Evolutionary conservation across 805 yeast genomes (phyloP).

Genomic region (Candida peoriensis): DNA sequence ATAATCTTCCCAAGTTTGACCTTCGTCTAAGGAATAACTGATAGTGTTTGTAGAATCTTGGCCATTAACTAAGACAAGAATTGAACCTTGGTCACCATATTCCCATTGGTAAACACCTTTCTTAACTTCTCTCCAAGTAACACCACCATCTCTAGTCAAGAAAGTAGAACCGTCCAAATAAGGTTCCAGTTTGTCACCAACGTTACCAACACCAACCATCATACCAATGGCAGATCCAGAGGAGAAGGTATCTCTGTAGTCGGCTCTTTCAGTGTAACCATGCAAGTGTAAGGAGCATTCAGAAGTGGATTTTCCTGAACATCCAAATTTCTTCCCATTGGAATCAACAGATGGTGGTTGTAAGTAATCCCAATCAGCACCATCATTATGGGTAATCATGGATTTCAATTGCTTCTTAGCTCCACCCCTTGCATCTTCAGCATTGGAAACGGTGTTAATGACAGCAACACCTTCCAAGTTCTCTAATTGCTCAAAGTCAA

Average conservation of each 20-base stretch:
- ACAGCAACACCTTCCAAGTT: slow-evolving; percentile 82
- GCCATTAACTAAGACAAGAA: slow-evolving; percentile 66
- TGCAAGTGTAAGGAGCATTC: slow-evolving; percentile 81
- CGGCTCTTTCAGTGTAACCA: slow-evolving; percentile 84
- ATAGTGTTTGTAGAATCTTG: slow-evolving; percentile 53
- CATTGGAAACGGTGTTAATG: slow-evolving; percentile 63
- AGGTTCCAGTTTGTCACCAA: slow-evolving; percentile 56
- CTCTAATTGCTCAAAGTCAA: slow-evolving; percentile 82
- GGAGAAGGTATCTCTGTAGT: slow-evolving; percentile 77
- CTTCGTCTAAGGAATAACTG: slow-evolving; percentile 72
- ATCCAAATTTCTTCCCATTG: slow-evolving; percentile 49
- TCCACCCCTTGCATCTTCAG: slow-evolving; percentile 38
- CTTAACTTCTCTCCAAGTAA: slow-evolving; percentile 75
- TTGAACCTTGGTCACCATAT: slow-evolving; percentile 91
- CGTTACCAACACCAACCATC: slow-evolving; percentile 90
- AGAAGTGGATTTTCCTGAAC: slow-evolving; percentile 44
- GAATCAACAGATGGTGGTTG: slow-evolving; percentile 66
- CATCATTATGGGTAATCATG: slow-evolving; percentile 82
- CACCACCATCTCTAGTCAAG: slow-evolving; percentile 86
- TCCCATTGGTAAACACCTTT: slow-evolving; percentile 88
- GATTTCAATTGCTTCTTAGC: slow-evolving; percentile 59
- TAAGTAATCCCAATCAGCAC: slow-evolving; percentile 76
- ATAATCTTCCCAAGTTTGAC: slow-evolving; percentile 66
- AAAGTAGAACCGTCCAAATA: slow-evolving; percentile 59
- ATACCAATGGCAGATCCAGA: slow-evolving; percentile 88